Evolutionary conservation across 768 basidiomycete species (phyloP).

Genomic region (Phanerochaete carnosa): DNA sequence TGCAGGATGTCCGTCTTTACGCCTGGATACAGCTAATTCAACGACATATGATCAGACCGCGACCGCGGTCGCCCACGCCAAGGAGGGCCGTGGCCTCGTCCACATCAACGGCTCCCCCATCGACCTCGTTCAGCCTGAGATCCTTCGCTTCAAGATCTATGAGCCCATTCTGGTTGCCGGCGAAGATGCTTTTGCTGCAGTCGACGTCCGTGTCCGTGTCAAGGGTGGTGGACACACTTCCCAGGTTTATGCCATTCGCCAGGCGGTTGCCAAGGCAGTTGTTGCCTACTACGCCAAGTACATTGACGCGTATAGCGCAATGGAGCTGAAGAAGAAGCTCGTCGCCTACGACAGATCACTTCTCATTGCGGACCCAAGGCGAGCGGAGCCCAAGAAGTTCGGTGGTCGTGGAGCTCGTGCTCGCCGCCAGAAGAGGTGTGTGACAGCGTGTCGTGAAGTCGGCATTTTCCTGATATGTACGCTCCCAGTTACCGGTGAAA

Average conservation of each 20-base stretch:
- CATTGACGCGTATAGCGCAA: slow-evolving; percentile 93
- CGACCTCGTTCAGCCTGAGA: slow-evolving; percentile 91
- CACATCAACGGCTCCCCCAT: slow-evolving; percentile 97
- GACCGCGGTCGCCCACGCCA: slow-evolving; percentile 95
- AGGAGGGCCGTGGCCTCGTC: slow-evolving; percentile 94
- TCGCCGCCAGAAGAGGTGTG: slow-evolving; percentile 94
- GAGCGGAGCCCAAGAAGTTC: slow-evolving; percentile 99
- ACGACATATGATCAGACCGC: slow-evolving; percentile 63
- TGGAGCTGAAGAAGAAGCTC: slow-evolving; percentile 98
- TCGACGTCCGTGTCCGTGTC: slow-evolving; percentile 97
- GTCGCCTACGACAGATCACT: slow-evolving; percentile 92
- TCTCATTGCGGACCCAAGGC: slow-evolving; percentile 90
- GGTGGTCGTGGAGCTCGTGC: slow-evolving; percentile 98
- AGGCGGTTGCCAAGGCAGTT: slow-evolving; percentile 96
- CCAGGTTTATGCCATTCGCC: slow-evolving; percentile 83
- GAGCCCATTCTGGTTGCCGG: slow-evolving; percentile 94
- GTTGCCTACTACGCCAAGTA: slow-evolving; percentile 99
- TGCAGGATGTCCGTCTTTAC: slow-evolving; percentile 21
- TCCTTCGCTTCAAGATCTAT: slow-evolving; percentile 97
- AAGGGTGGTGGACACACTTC: slow-evolving; percentile 99
- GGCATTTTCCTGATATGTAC: not conserved
- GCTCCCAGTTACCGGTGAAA: slow-evolving; percentile 73
- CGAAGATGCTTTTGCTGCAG: slow-evolving; percentile 77
- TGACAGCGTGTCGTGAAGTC: not conserved
- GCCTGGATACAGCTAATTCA: not conserved